A percentile compares a stretch with the other conserved stretches of the same genome.
phyloP scores from a whole-genome alignment of 345 rosid species.

The Mallotus nudiflorus region DNA sequence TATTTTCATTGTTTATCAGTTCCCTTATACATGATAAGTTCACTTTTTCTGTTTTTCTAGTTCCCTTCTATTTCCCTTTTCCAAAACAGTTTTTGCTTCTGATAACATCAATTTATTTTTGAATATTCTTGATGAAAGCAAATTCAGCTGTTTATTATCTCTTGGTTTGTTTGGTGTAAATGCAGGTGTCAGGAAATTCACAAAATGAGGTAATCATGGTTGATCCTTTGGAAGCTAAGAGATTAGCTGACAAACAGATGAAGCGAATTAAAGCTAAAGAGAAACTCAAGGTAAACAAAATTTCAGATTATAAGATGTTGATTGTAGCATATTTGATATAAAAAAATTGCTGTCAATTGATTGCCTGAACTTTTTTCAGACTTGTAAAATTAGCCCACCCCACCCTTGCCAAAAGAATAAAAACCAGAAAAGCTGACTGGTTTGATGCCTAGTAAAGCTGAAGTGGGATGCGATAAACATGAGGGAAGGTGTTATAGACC shows the following conservation, averaged over 20 bases:
- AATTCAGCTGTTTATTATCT: not conserved
- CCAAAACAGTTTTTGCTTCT: not conserved
- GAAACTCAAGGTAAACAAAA: conserved; percentile 50
- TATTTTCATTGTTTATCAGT: not conserved
- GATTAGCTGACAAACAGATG: conserved; percentile 77
- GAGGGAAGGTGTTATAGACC: too few relatives aligned
- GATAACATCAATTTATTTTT: too few relatives aligned
- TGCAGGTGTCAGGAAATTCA: conserved; percentile 43
- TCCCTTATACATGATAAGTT: not conserved
- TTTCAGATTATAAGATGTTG: not conserved
- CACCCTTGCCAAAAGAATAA: not conserved
- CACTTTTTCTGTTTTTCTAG: too few relatives aligned
- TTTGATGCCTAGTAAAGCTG: not conserved
- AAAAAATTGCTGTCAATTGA: not conserved
- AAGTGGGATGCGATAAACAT: too few relatives aligned
- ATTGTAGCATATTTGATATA: not conserved
- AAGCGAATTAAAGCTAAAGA: conserved; percentile 60
- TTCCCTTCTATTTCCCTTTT: too few relatives aligned
- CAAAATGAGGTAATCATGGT: conserved; percentile 67
- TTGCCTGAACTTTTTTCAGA: not conserved
- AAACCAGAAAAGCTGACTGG: not conserved
- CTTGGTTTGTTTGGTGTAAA: not conserved
- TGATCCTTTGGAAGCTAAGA: conserved; percentile 88
- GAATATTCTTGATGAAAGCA: not conserved
- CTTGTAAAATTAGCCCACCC: too few relatives aligned